Base-by-base conservation (phyloP, 192 early-diverging fungal genomes). In the Coemansia sp. region DNA sequence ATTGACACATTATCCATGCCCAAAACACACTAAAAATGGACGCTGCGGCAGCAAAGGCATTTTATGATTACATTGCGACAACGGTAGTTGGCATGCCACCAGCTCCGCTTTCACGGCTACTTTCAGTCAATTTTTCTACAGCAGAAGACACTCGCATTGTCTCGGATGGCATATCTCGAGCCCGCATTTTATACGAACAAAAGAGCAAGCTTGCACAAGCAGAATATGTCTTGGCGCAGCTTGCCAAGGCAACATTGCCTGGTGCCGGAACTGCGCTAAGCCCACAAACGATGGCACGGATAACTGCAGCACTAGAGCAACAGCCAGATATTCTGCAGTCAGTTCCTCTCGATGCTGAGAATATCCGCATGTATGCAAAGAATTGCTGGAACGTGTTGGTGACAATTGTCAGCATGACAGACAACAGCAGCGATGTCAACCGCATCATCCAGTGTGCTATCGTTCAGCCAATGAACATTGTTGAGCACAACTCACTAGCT, bases 391-490 rank as follows among this genome's bases (percentile, higher is more conserved):
- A 27, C 17, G 50, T 67, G 21, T 41, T 73, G 3, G 49, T 38
- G 11, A 50, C 65, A 2, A 62, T 73, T 3, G 49, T 73, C 41
- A 61, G 37, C 11, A 50, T 29, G 21, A 29, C 57, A 6, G 43
- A 43, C 12, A 43, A 22, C 38, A 14, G 56, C 1, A 47, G 25
- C 2, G 54, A 61, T 9, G 41, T 59, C 6, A 65, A 74, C 39
- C 61, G 49, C 22, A 55, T 74, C 17, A 64, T 74, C 6, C 57
- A 50, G 58, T 35, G 59, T 22, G 21, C 64, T 21, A 68, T 74
- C 21, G 27, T 35, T n/a, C 72, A 66, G 54, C 72, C 71, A 26
- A 74, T 80, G 68, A 37, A 62, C 23, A 65, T 65, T n/a, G 62
- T 67, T 19, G 63, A 58, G 53, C 72, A 74, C 65, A 74, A 68